phyloP scores from a whole-genome alignment of 2,329 filamentous ascomycete genomes.

The Capronia coronata region DNA sequence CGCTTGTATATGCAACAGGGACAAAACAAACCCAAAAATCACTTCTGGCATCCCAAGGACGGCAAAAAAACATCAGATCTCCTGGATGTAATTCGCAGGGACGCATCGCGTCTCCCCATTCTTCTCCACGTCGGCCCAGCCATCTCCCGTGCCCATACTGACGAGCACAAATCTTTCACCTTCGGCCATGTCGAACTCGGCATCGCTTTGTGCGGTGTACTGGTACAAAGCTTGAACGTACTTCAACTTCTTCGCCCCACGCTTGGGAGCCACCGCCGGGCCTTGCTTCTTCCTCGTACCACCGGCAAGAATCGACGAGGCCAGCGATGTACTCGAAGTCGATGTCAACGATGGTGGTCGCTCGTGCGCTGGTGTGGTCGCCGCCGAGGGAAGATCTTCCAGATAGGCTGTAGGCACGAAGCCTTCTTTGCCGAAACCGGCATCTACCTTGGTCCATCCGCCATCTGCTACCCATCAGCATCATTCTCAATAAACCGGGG shows the following conservation, averaged over 20 bases:
- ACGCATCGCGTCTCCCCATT: slow-evolving; percentile 74
- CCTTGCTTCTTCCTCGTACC: slow-evolving; percentile 67
- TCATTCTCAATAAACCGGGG: too few relatives aligned
- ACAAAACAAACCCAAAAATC: background rate
- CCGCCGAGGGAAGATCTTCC: slow-evolving; percentile 53
- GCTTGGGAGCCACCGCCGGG: slow-evolving; percentile 80
- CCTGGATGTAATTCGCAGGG: slow-evolving; percentile 85
- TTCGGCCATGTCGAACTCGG: slow-evolving; percentile 83
- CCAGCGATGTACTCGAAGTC: slow-evolving; percentile 64
- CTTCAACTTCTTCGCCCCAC: slow-evolving; percentile 86
- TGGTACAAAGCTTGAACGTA: slow-evolving; percentile 93
- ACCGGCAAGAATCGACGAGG: slow-evolving; percentile 44
- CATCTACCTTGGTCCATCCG: slow-evolving; percentile 82
- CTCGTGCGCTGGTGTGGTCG: slow-evolving; percentile 27
- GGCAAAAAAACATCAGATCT: slow-evolving; percentile 41
- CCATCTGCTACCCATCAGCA: slow-evolving; percentile 56
- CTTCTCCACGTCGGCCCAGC: slow-evolving; percentile 95
- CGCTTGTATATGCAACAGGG: background rate
- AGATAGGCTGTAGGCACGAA: slow-evolving; percentile 83
- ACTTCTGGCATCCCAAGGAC: background rate
- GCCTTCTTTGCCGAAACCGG: slow-evolving; percentile 63
- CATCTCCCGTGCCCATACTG: slow-evolving; percentile 81
- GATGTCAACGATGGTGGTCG: slow-evolving; percentile 72
- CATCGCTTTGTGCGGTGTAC: slow-evolving; percentile 76
- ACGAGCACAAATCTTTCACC: slow-evolving; percentile 89